Evolutionary conservation across 2,329 filamentous ascomycete genomes (phyloP).

Genomic region (Pseudopyricularia cyperi): DNA sequence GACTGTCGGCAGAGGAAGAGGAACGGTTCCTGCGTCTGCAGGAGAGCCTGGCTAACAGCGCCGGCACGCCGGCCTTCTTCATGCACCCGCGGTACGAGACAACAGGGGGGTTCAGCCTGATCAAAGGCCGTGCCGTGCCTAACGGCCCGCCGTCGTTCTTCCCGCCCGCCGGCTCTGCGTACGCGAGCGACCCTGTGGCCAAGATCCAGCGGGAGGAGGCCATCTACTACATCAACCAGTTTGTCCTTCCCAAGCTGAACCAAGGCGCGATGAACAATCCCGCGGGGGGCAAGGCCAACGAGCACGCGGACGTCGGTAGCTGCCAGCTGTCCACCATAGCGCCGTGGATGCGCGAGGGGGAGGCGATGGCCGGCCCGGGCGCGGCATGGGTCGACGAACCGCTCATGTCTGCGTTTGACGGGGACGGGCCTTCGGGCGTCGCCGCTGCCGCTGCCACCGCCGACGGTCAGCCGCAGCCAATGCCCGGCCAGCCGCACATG

Average conservation of each 20-base stretch:
- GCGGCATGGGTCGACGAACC: neutral
- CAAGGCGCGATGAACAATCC: neutral
- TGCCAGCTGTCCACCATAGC: conserved; percentile 40
- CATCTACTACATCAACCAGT: conserved; percentile 57
- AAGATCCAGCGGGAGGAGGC: conserved; percentile 56
- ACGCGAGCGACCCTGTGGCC: conserved; percentile 42
- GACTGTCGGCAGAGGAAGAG: conserved; percentile 56
- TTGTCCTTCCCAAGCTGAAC: conserved; percentile 47
- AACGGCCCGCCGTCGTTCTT: conserved; percentile 52
- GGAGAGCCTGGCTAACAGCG: conserved; percentile 34
- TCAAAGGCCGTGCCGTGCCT: conserved; percentile 51
- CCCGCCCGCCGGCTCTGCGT: conserved; percentile 31
- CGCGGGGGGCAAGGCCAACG: neutral
- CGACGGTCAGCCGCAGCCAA: neutral
- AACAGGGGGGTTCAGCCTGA: conserved; percentile 44
- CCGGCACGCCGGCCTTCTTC: conserved; percentile 41
- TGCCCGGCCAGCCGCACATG: conserved; percentile 1
- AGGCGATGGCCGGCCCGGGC: neutral
- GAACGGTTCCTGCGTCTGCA: conserved; percentile 59
- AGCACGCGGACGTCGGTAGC: conserved; percentile 21
- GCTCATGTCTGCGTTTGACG: conserved; percentile 1
- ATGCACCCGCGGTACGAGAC: conserved; percentile 41
- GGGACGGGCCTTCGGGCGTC: neutral
- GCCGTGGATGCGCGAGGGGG: conserved; percentile 35
- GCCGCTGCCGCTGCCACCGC: neutral